These are phyloP conservation scores for Yarrowia deformans DNA, from an alignment of 805 yeast genomes.

Conservation along the genomic window DNA sequence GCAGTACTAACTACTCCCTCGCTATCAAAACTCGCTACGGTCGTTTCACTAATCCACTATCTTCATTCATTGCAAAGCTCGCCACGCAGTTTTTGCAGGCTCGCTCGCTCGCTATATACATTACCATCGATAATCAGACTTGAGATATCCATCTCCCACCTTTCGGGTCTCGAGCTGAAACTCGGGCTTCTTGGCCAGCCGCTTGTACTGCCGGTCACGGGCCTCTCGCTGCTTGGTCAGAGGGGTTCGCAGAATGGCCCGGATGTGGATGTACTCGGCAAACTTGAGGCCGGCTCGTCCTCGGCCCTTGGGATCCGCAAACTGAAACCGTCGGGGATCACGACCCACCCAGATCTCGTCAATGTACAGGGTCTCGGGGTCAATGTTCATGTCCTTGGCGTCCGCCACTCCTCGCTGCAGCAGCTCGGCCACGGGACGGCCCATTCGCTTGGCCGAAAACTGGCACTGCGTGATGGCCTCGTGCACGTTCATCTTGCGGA, in stretches of 20 bases:
- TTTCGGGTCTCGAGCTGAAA: constrained; percentile 38
- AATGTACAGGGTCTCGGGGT: constrained; percentile 69
- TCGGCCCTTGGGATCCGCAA: constrained; percentile 85
- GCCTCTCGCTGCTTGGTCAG: constrained; percentile 67
- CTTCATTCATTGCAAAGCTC: background rate
- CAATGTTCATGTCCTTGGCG: constrained; percentile 65
- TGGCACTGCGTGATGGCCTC: constrained; percentile 92
- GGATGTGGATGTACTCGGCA: constrained; percentile 81
- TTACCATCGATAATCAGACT: constrained; percentile 39
- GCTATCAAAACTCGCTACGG: background rate
- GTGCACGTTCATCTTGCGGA: constrained; percentile 72
- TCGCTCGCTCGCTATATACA: constrained; percentile 26
- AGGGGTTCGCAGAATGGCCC: constrained; percentile 74
- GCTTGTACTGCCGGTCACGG: constrained; percentile 56
- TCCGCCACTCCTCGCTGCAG: constrained; percentile 75
- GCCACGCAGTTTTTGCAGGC: too few relatives aligned
- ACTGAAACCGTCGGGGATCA: constrained; percentile 75
- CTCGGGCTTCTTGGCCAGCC: constrained; percentile 17
- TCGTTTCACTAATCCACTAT: background rate
- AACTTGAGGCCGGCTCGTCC: constrained; percentile 83
- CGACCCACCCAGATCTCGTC: constrained; percentile 90
- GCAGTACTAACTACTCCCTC: too few relatives aligned
- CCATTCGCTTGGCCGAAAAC: constrained; percentile 79
- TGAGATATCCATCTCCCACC: constrained; percentile 37
- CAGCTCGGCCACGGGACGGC: constrained; percentile 78